phyloP scores from a whole-genome alignment of 108 stramenopile species.

The Bacterosira constricta region DNA sequence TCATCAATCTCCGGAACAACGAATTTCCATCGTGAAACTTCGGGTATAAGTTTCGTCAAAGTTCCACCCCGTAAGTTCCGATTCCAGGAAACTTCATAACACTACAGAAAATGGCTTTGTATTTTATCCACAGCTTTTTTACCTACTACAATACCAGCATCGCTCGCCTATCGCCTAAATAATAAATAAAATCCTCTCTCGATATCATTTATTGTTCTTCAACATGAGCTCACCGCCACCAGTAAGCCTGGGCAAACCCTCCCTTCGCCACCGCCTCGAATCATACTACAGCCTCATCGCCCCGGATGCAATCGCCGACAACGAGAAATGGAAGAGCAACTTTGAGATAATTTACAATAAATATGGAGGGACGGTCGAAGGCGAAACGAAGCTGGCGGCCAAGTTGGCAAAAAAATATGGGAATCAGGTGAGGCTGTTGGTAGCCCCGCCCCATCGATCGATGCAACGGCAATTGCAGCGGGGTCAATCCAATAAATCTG shows the following conservation, averaged over 20 bases:
- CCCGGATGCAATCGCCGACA: constrained; percentile 61
- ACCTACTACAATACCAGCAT: not conserved
- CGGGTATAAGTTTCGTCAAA: too few relatives aligned
- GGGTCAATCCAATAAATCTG: not conserved
- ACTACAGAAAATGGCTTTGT: not conserved
- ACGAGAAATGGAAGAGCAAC: constrained; percentile 58
- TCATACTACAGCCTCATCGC: constrained; percentile 82
- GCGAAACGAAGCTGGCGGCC: constrained; percentile 62
- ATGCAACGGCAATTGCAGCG: constrained; percentile 10
- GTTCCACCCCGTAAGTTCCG: too few relatives aligned
- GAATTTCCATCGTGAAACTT: too few relatives aligned
- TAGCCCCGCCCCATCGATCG: constrained; percentile 41
- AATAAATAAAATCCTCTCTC: not conserved
- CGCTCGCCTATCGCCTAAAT: too few relatives aligned
- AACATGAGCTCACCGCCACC: constrained; percentile 40
- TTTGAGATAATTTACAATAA: constrained; percentile 79
- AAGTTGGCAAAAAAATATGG: constrained; percentile 88
- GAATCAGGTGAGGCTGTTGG: constrained; percentile 53
- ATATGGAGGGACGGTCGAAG: constrained; percentile 76
- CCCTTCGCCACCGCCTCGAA: constrained; percentile 76
- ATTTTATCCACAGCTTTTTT: not conserved
- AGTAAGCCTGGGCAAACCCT: constrained; percentile 69
- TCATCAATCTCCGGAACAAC: too few relatives aligned
- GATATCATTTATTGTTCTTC: not conserved
- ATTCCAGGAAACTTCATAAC: not conserved